Percentiles rank a stretch among this genome's conserved stretches.
phyloP scores from a whole-genome alignment of 1,284 basidiomycete genomes.

The Malassezia obtusa region DNA sequence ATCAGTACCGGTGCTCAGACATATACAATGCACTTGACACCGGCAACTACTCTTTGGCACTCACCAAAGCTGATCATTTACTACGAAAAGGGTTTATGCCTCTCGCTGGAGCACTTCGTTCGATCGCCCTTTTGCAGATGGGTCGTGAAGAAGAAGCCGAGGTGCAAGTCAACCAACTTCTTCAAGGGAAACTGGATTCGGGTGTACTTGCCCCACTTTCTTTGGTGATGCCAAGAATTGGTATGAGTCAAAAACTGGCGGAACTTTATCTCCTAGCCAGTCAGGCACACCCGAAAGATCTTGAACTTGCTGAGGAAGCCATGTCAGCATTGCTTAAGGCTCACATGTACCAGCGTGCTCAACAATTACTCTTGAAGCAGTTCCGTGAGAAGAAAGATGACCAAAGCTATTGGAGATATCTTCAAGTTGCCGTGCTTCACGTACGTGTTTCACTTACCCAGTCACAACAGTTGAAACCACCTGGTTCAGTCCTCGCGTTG shows the following conservation, averaged over 20 bases:
- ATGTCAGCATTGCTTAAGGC: slow-evolving; percentile 2
- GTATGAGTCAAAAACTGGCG: slow-evolving; percentile 5
- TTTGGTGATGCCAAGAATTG: slow-evolving; percentile 6
- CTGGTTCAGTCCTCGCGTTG: slow-evolving; percentile 9
- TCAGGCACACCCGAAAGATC: slow-evolving; percentile 6
- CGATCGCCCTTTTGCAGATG: slow-evolving; percentile 10
- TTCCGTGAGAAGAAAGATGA: not conserved
- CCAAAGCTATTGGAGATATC: slow-evolving; percentile 10
- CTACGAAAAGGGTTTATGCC: slow-evolving; percentile 1
- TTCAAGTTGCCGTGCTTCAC: slow-evolving; percentile 7
- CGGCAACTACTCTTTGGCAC: not conserved
- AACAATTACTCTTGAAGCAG: slow-evolving; percentile 4
- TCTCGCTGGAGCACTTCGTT: slow-evolving; percentile 8
- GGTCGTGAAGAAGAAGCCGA: not conserved
- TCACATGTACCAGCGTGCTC: slow-evolving; percentile 12
- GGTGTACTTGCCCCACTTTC: slow-evolving; percentile 5
- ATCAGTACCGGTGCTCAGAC: slow-evolving; percentile 13
- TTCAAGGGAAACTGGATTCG: not conserved
- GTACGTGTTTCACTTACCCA: not conserved
- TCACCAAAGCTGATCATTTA: slow-evolving; percentile 9
- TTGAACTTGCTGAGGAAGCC: slow-evolving; percentile 9
- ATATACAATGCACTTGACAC: slow-evolving; percentile 14
- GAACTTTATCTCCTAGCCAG: slow-evolving; percentile 12
- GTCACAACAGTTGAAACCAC: slow-evolving; percentile 10
- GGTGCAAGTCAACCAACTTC: not conserved